A percentile compares a stretch with the other conserved stretches of the same genome.
Evolutionary conservation across 345 rosid species (phyloP).

Genomic region (Acer saccharum): DNA sequence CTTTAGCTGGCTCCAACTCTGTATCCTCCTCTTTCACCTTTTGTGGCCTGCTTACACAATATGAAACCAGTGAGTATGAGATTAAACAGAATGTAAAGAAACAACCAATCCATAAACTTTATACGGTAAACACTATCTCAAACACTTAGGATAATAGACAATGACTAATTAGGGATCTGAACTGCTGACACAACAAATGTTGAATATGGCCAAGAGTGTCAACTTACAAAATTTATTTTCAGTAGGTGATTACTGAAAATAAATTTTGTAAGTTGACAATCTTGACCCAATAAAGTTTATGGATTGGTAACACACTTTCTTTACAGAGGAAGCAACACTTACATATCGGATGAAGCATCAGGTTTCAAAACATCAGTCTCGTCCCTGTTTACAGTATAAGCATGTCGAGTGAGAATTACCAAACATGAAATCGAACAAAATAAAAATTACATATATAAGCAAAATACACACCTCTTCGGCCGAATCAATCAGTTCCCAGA

Average conservation of each 20-base stretch:
- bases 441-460: conserved; percentile 19
- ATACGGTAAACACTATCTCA: too few species aligned
- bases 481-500: conserved; percentile 48
- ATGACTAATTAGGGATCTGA: too few species aligned
- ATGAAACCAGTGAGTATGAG: conserved; percentile 16
- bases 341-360: conserved; percentile 45
- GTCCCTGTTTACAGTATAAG: conserved; percentile 35
- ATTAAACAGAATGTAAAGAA: not conserved
- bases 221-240: too few species aligned
- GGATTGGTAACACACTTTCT: not conserved
- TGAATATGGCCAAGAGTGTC: too few species aligned
- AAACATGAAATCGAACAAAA: conserved; percentile 12
- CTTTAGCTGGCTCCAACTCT: conserved; percentile 20
- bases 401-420: not conserved
- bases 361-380: conserved; percentile 39
- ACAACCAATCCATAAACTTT: too few species aligned
- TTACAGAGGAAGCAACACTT: conserved; percentile 29
- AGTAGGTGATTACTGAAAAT: too few species aligned
- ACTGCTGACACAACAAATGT: too few species aligned
- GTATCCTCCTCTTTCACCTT: conserved; percentile 26
- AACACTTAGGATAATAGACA: too few species aligned
- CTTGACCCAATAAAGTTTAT: not conserved
- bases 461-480: conserved; percentile 31
- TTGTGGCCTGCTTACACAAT: conserved; percentile 34
- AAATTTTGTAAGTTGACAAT: too few species aligned